Conservation (phyloP, 1,284 basidiomycete genomes). For the Hortiboletus rubellus region DNA sequence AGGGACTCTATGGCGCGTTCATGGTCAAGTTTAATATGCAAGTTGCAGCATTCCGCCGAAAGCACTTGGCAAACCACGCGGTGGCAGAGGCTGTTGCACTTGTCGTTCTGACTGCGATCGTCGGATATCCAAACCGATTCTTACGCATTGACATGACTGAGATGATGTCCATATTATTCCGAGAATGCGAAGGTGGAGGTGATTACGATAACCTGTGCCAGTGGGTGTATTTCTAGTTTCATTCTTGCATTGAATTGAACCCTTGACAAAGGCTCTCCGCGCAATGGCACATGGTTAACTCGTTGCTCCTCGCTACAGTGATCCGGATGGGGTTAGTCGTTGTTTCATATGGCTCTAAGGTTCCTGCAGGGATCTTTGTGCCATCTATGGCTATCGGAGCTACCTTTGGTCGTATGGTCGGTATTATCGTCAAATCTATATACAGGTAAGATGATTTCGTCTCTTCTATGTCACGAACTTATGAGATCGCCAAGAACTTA, state of each 20-base stretch:
- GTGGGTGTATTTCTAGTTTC: constrained; percentile 50
- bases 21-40: constrained; percentile 97
- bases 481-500: constrained; percentile 58
- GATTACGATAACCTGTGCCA: constrained; percentile 94
- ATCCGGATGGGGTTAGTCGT: constrained; percentile 87
- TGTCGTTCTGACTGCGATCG: constrained; percentile 85
- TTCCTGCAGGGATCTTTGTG: constrained; percentile 97
- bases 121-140: constrained; percentile 95
- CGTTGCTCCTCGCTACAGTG: constrained; percentile 88
- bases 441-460: constrained; percentile 60
- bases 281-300: constrained; percentile 96
- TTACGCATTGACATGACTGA: constrained; percentile 98
- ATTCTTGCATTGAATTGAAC: constrained; percentile 15
- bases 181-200: constrained; percentile 94
- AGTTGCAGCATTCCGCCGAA: constrained; percentile 90
- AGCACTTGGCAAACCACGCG: constrained; percentile 81
- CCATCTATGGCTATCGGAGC: constrained; percentile 98
- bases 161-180: constrained; percentile 93
- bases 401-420: constrained; percentile 93
- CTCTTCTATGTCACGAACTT: not conserved
- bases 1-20: constrained; percentile 97
- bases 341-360: constrained; percentile 94
- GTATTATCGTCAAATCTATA: constrained; percentile 92
- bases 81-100: constrained; percentile 89
- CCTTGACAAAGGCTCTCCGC: constrained; percentile 63